Evolutionary conservation across 139 green algal species (phyloP), one percentile per base, ranked within the genome.

Genomic region (Penium margaritaceum): DNA sequence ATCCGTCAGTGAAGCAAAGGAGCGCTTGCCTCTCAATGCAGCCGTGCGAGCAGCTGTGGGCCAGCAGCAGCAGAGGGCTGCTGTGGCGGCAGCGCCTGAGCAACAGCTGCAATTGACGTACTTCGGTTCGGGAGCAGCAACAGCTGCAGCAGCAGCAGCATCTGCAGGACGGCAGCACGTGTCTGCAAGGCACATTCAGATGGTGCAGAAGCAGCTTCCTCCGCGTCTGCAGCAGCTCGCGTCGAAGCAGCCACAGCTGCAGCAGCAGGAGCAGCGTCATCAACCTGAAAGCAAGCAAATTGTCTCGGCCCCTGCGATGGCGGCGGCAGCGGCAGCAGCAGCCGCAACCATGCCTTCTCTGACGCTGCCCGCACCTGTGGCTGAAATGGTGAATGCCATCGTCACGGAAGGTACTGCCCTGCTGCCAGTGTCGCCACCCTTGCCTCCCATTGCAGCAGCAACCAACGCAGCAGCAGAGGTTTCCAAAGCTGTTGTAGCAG

Each of bases 341-440:
- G 41, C 41, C 41, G 9, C 41, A 51, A 9, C 41, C 41, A n/a
- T n/a, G 41, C 41, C 9, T 9, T 9, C 9, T 51, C 9, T 9
- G 41, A 51, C 41, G 9, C 41, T 21, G 41, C 41, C 9, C 41
- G 12, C 9, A 51, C 9, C 41, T 51, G 27, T 64, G 55, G 55
- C 29, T 17, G 55, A 32, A 7, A 64, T 64, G 30, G 27, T 64
- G 55, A 63, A 30, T 38, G 19, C 24, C 17, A 63, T 74, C 34
- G 66, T 36, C 33, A 19, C 19, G 36, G 41, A 61, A 61, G 41
- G 39, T 7, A 74, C 66, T n/a, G 66, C 66, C 17, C 39, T 74
- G 36, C 33, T 74, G 19, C 66, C 66, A 27, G 41, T 76, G 51
- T 34, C 53, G 14, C 29, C n/a, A n/a, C n/a, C n/a, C n/a, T n/a